Base-by-base conservation (phyloP, 768 basidiomycete species). In the Cubamyces sp. region DNA sequence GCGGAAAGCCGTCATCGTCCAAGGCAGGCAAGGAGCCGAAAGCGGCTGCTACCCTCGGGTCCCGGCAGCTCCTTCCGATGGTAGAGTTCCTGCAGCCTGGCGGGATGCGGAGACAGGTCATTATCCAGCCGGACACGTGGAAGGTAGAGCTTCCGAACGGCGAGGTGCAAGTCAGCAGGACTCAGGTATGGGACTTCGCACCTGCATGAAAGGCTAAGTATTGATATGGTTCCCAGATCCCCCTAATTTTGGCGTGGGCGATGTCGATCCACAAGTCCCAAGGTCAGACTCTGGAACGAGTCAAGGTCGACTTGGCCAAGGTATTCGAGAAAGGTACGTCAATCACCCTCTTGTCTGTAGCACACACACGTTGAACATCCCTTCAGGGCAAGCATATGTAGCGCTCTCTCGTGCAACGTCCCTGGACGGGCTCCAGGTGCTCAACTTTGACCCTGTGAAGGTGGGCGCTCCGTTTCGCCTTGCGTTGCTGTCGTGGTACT, bases 221-320 rank as follows among this genome's bases (percentile, higher is more conserved):
- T 46, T 60, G n/a, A 46, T 47, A 15, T 11, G 30, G n/a, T 18
- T 37, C 12, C 11, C 66, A 96, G 92, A 73, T 96, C 1, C 94
- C 93, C 0, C 73, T 98, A 25, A 95, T 97, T 61, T 81, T 96
- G 41, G 84, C 96, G 0, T 98, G 96, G 96, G 96, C 96, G 0
- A 96, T 98, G 93, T 92, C 90, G 49, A 98, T 98, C 64, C 97
- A 99, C 75, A 99, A 99, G 73, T 92, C 91, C 12, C 97, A 99
- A 74, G 97, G 97, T 11, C 97, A 98, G 74, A 98, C 97, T 0
- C 80, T 99, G 11, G 91, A 95, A 25, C 86, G 94, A 48, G 96
- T 98, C 68, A 96, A 91, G 71, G 96, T 98, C 46, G 96, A 98
- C 70, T 81, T 99, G 39, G 87, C 87, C 30, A 90, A 87, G 71